Percentiles rank a stretch among this genome's conserved stretches.
Conservation (phyloP, 306 rosid species). For the Pyrus betulifolia region DNA sequence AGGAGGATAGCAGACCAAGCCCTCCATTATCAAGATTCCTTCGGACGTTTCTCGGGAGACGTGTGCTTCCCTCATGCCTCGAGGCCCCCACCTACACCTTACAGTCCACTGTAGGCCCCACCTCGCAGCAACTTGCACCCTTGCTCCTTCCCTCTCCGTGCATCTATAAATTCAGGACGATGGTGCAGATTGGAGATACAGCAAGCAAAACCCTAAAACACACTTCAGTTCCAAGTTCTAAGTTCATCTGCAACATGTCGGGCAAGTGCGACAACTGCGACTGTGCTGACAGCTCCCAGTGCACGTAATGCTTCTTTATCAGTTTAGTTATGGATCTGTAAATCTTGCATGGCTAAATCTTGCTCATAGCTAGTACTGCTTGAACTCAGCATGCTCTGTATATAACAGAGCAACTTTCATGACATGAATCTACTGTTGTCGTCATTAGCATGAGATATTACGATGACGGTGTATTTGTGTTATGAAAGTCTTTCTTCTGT, state of each 20-base stretch:
- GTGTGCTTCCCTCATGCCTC: constrained; percentile 31
- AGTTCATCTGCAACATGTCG: constrained; percentile 42
- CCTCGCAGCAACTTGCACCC: neutral
- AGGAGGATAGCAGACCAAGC: constrained; percentile 36
- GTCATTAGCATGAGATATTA: no score
- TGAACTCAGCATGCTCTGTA: no score
- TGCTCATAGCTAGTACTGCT: no score
- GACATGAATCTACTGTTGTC: no score
- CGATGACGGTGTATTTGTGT: no score
- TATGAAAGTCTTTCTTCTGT: neutral
- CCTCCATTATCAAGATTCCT: constrained; percentile 50
- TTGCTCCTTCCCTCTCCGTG: constrained; percentile 2
- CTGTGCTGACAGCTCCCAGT: constrained; percentile 59
- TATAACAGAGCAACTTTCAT: no score
- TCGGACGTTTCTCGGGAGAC: constrained; percentile 28
- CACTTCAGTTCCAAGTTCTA: neutral
- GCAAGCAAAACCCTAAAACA: neutral
- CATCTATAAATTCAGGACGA: constrained; percentile 48
- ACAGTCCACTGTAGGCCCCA: constrained; percentile 9
- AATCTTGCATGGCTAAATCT: neutral
- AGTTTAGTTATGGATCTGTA: neutral
- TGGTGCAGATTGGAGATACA: constrained; percentile 24
- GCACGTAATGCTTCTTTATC: constrained; percentile 30
- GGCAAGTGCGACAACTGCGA: constrained; percentile 41
- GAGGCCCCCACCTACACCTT: constrained; percentile 14